These are phyloP conservation scores for Cadophora luteo-olivacea DNA, from an alignment of 2,329 filamentous ascomycete species.

Conservation along the genomic window DNA sequence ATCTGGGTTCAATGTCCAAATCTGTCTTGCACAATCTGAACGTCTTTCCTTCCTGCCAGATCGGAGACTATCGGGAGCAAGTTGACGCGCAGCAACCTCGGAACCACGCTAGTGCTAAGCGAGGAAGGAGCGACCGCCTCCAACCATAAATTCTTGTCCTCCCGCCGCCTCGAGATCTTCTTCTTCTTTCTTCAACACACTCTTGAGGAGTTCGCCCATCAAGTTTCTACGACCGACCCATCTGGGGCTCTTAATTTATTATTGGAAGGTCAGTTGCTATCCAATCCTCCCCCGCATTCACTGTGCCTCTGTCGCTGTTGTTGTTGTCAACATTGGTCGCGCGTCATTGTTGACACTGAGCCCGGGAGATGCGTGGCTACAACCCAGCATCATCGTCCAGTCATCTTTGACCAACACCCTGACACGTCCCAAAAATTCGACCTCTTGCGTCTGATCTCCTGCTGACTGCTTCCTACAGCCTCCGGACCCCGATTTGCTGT, in stretches of 20 bases:
- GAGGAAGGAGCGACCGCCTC: background rate
- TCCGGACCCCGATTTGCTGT: background rate
- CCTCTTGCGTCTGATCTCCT: background rate
- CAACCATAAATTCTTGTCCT: background rate
- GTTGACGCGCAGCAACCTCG: background rate
- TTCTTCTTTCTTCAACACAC: slow-evolving; percentile 5
- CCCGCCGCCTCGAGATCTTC: background rate
- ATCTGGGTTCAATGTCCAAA: too few species aligned
- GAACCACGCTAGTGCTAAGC: slow-evolving; percentile 8
- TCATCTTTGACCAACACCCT: background rate
- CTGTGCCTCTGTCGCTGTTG: background rate
- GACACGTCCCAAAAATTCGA: background rate
- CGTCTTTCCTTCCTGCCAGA: background rate
- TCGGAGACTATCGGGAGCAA: background rate
- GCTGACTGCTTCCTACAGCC: background rate
- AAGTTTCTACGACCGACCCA: background rate
- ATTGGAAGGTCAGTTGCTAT: slow-evolving; percentile 2
- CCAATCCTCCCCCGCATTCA: background rate
- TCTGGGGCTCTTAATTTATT: background rate
- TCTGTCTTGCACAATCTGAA: background rate
- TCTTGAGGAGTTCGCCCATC: background rate
- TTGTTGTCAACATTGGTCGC: background rate
- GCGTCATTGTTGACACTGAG: background rate
- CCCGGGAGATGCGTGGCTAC: background rate
- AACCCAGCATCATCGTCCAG: background rate